Evolutionary conservation across 805 yeast genomes (phyloP), one percentile per base, ranked within the genome.

Genomic region (Schwanniomyces yamadae): DNA sequence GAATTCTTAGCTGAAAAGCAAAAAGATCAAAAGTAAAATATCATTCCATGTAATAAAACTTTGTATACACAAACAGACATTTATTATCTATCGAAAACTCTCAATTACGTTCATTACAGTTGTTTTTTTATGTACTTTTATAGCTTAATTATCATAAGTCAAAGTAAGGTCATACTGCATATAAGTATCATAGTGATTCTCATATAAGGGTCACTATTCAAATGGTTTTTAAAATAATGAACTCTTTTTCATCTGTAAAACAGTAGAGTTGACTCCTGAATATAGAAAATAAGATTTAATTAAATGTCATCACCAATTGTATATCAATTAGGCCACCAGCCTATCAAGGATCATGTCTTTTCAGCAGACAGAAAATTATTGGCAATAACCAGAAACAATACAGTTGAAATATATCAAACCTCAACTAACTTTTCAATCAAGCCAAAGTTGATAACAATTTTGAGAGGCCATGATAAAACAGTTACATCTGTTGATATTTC

Each of bases 401-500:
- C 75, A 33, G 90, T 87, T 42, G 88, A 86, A 54, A 73, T 91
- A 40, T 90, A 83, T 65, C 70, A 72, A 48, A 68, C 83, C 33
- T 63, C 78, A 14, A 63, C 70, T 23, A 50, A 52, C 34, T 70
- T 69, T 23, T 31, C 53, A 17, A 35, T 51, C 30, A 70, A 69
- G 35, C 91, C 95, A 15, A 66, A 68, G 40, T 69, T 84, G 40
- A 63, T 86, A 39, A 73, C 93, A 11, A 73, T 75, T 4, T 74
- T 91, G 52, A 65, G 73, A 29, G 95, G 88, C 46, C 98, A 91
- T 59, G 97, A 91, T 61, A 90, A 91, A 60, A 79, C 90, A 3
- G 90, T 93, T 31, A 93, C 99, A 11, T 90, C 97, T 0, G 87
- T 93, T 25, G 99, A 93, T 59, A 82, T 95, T 51, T 84, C 96